phyloP scores from a whole-genome alignment of 139 green algal genomes.

The Diplosphaera chodatii region DNA sequence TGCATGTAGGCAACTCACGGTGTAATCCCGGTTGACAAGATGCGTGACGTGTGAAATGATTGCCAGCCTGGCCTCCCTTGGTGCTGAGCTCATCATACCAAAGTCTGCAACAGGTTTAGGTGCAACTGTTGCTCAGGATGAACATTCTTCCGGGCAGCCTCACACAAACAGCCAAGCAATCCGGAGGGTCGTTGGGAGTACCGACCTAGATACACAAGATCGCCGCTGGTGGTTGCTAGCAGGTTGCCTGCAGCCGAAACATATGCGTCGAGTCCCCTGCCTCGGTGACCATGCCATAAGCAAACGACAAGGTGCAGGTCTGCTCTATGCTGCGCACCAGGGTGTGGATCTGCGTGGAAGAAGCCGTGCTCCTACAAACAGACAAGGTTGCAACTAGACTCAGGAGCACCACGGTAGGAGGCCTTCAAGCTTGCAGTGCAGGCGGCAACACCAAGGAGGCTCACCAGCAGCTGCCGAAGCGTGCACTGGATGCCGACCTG shows the following conservation, averaged over 20 bases:
- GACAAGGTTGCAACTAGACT: too few species aligned
- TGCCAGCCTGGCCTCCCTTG: constrained; percentile 33
- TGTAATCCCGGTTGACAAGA: constrained; percentile 84
- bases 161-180: too few species aligned
- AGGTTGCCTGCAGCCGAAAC: constrained; percentile 87
- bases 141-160: too few species aligned
- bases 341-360: constrained; percentile 83
- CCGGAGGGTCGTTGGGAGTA: too few species aligned
- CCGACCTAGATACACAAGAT: constrained; percentile 78
- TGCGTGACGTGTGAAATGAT: constrained; percentile 97
- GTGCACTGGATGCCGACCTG: constrained; percentile 94
- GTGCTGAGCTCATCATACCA: constrained; percentile 94
- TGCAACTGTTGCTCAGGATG: too few species aligned
- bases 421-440: too few species aligned
- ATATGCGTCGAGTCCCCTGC: too few species aligned
- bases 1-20: constrained; percentile 1
- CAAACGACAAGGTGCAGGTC: too few species aligned
- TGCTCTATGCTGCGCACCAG: too few species aligned
- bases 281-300: too few species aligned
- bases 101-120: constrained; percentile 56
- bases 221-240: constrained; percentile 73
- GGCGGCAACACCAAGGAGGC: too few species aligned
- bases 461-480: constrained; percentile 83
- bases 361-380: constrained; percentile 71
- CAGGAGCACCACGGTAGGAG: too few species aligned